Evolutionary conservation across 805 yeast genomes (phyloP), one percentile per base, ranked within the genome.

Genomic region (Metschnikowia noctiluminum): DNA sequence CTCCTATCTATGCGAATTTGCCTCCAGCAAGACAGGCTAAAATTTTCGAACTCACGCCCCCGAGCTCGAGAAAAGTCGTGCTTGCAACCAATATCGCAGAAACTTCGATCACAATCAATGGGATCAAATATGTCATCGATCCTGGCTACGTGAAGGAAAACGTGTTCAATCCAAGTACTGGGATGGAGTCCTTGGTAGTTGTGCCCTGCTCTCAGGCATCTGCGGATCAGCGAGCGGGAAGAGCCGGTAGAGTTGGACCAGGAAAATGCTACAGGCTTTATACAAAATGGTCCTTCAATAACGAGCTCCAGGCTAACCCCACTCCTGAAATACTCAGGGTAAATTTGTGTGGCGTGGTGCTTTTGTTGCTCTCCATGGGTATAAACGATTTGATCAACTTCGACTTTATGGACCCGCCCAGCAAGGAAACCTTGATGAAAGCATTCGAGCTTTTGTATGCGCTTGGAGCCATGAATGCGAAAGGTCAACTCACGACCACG

Each of bases 241-340:
- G 78, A 64, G 77, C 78, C 1, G 78, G 78, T 1, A 66, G 78
- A 63, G 68, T 72, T 7, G 78, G 77, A 0, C 77, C 78, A 0
- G 78, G 78, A 0, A 73, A 73, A 48, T 73, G 78, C 49, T 94
- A 86, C 61, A 66, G 99, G 35, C 70, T 94, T 21, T 94, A 82
- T 62, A 92, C 99, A 0, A 88, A 89, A 62, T 77, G 86, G 78
- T 83, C 94, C 0, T 94, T 80, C 58, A 74, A 80, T 53, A 77
- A 85, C 56, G 98, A 92, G 57, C 71, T 94, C 62, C 85, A 85
- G 10, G 73, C 79, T 2, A 85, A 84, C 61, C 89, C 97, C 1
- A 82, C 87, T 0, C 98, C 99, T 0, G 99, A 94, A 58, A 92
- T 94, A n/a, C 70, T 90, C 48, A 70, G 99, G 47, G 87, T 87